These are phyloP conservation scores for Pichia sp. DNA, from an alignment of 1,139 yeast genomes.

Conservation along the genomic window DNA sequence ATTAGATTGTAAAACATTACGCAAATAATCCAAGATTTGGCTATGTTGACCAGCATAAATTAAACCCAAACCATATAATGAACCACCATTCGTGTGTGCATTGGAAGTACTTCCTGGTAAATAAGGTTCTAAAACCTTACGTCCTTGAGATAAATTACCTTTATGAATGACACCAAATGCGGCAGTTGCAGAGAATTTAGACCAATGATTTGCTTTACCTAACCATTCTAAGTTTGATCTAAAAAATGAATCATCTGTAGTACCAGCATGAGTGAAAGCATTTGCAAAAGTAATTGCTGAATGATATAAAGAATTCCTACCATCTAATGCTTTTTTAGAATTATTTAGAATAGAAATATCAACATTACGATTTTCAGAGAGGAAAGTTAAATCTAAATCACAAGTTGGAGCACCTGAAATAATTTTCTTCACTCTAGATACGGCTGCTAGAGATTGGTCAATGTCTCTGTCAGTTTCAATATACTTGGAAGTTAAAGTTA, in stretches of 20 bases:
- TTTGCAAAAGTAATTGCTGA: conserved; percentile 93
- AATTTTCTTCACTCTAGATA: conserved; percentile 53
- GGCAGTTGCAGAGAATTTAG: conserved; percentile 95
- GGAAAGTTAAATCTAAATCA: conserved; percentile 84
- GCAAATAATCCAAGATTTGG: conserved; percentile 76
- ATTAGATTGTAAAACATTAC: conserved; percentile 65
- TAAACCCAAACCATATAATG: conserved; percentile 86
- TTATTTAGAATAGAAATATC: conserved; percentile 78
- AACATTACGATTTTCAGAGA: conserved; percentile 80
- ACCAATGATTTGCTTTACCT: conserved; percentile 97
- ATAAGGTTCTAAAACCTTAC: conserved; percentile 80
- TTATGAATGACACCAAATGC: conserved; percentile 96
- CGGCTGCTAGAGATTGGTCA: conserved; percentile 30
- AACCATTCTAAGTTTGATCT: conserved; percentile 91
- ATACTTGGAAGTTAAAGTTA: conserved; percentile 50
- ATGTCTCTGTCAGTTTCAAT: conserved; percentile 41
- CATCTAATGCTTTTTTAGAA: conserved; percentile 77
- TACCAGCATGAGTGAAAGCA: conserved; percentile 94
- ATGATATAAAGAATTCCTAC: conserved; percentile 89
- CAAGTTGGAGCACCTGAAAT: conserved; percentile 92
- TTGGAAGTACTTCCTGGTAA: conserved; percentile 77
- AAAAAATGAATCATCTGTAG: conserved; percentile 91
- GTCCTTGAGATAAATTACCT: conserved; percentile 90
- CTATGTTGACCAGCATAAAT: conserved; percentile 95
- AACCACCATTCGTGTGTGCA: conserved; percentile 92